phyloP scores from a whole-genome alignment of 495 filamentous ascomycete species.

The Astrothelium macrocarpum region DNA sequence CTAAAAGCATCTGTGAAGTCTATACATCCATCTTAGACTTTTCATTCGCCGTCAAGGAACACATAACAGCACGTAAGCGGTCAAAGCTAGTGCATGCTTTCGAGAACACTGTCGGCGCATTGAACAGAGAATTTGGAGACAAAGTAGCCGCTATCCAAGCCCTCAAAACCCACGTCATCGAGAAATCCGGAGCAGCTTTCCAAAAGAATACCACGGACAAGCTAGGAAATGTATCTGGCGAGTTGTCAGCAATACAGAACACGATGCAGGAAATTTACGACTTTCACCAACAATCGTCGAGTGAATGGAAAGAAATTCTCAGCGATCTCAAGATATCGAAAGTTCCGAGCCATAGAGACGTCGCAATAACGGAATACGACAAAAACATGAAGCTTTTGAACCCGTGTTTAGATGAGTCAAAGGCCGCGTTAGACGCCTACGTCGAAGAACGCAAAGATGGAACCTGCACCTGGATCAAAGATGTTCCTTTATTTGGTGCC shows the following conservation, averaged over 20 bases:
- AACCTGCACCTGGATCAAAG: not conserved
- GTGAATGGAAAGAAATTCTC: not conserved
- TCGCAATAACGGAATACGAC: not conserved
- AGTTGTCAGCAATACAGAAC: not conserved
- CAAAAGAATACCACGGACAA: not conserved
- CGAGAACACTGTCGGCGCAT: not conserved
- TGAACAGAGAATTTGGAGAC: not conserved
- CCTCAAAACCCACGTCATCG: not conserved
- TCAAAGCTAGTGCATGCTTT: slow-evolving; percentile 13
- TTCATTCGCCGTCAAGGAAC: slow-evolving; percentile 11
- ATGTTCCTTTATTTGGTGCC: not conserved
- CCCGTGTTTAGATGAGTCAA: not conserved
- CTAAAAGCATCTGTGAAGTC: slow-evolving; percentile 10
- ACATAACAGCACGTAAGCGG: slow-evolving; percentile 11
- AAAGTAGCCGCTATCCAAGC: not conserved
- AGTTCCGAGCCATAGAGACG: not conserved
- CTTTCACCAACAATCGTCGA: not conserved
- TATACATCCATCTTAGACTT: slow-evolving; percentile 10
- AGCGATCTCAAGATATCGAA: not conserved
- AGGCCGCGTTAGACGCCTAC: not conserved
- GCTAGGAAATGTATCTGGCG: not conserved
- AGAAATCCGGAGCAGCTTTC: not conserved
- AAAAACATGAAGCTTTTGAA: not conserved
- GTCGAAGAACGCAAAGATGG: not conserved
- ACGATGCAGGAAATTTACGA: not conserved